Percentiles rank a stretch among this genome's conserved stretches.
Conservation (phyloP, 2,329 filamentous ascomycete genomes). For the Penicillium sp. region DNA sequence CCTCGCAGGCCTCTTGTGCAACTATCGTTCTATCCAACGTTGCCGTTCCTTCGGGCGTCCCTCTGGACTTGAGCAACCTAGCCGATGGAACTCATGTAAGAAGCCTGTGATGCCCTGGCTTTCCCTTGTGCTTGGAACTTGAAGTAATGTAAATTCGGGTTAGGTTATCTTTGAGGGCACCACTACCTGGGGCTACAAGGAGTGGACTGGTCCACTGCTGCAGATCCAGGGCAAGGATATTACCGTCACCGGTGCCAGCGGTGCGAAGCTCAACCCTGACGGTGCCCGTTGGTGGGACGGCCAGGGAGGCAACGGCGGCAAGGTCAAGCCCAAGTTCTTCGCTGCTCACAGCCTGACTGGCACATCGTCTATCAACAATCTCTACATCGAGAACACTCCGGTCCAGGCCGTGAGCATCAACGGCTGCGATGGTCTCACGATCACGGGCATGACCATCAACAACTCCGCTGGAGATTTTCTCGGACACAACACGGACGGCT, state of each 20-base stretch:
- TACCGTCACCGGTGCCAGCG: constrained; percentile 55
- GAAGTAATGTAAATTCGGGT: neutral
- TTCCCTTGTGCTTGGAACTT: neutral
- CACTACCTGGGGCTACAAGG: constrained; percentile 67
- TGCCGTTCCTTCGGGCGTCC: constrained; percentile 16
- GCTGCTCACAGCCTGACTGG: constrained; percentile 40
- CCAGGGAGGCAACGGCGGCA: constrained; percentile 61
- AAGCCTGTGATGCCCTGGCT: neutral
- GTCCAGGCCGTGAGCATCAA: constrained; percentile 39
- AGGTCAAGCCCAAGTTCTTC: constrained; percentile 63
- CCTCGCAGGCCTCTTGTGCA: constrained; percentile 35
- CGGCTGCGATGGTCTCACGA: constrained; percentile 51
- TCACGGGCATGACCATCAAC: constrained; percentile 58
- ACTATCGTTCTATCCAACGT: constrained; percentile 40
- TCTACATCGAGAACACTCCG: constrained; percentile 37
- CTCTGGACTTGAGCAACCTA: constrained; percentile 16
- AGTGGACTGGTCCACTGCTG: constrained; percentile 67
- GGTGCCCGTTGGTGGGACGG: constrained; percentile 41
- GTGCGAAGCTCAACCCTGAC: constrained; percentile 57
- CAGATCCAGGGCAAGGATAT: constrained; percentile 60
- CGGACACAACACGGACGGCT: constrained; percentile 16
- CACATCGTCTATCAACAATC: constrained; percentile 30
- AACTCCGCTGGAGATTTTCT: constrained; percentile 54
- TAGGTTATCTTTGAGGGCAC: constrained; percentile 64
- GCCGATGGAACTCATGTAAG: constrained; percentile 16